phyloP scores from a whole-genome alignment of 2,329 filamentous ascomycete genomes.

The Alternaria panax region DNA sequence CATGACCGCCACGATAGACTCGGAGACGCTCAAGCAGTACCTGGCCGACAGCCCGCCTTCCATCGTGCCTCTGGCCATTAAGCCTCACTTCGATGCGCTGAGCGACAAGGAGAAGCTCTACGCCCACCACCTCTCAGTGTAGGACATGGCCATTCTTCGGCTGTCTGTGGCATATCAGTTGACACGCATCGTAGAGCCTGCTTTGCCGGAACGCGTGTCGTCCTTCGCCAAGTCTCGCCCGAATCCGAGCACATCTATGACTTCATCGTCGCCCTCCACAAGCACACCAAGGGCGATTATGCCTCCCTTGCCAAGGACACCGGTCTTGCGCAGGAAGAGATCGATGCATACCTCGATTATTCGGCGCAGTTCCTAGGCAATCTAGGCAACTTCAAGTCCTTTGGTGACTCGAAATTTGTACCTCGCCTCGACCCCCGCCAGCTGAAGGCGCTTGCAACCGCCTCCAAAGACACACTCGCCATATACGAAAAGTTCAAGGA shows the following conservation, averaged over 20 bases:
- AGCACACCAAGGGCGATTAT: constrained; percentile 59
- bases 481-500: constrained; percentile 56
- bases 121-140: constrained; percentile 70
- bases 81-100: constrained; percentile 86
- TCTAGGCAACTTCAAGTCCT: constrained; percentile 62
- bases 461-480: constrained; percentile 49
- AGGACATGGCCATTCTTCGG: constrained; percentile 7
- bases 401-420: constrained; percentile 60
- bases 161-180: background rate
- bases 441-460: constrained; percentile 55
- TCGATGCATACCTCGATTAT: constrained; percentile 50
- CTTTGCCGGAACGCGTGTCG: constrained; percentile 59
- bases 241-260: constrained; percentile 63
- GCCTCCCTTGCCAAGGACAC: constrained; percentile 53
- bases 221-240: constrained; percentile 61
- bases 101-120: constrained; percentile 83
- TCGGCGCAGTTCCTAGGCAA: constrained; percentile 61
- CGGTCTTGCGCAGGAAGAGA: constrained; percentile 50
- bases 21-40: constrained; percentile 69
- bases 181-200: constrained; percentile 47
- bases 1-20: constrained; percentile 52
- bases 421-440: constrained; percentile 55
- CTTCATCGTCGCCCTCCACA: constrained; percentile 61
- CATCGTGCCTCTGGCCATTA: constrained; percentile 86
- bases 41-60: constrained; percentile 89